These are phyloP conservation scores for Smittium culicis DNA, from an alignment of 371 early-diverging fungal genomes.

Conservation along the genomic window DNA sequence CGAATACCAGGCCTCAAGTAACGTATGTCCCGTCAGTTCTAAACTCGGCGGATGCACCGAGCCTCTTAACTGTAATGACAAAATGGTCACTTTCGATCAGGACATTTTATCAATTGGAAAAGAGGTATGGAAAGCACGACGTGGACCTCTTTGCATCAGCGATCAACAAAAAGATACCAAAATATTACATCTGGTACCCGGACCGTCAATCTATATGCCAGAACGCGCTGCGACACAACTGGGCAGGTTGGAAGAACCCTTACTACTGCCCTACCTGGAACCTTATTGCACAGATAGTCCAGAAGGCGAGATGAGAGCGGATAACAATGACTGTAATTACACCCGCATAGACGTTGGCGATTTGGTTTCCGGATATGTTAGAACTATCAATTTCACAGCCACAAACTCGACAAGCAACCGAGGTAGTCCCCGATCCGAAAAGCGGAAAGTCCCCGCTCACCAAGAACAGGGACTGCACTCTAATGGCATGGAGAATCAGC, in stretches of 20 bases:
- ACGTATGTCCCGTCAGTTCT: neutral
- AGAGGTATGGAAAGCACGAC: neutral
- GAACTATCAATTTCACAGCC: neutral
- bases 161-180: neutral
- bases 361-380: neutral
- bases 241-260: no score
- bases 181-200: neutral
- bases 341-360: neutral
- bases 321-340: neutral
- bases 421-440: neutral
- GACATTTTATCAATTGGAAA: neutral
- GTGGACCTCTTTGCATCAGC: neutral
- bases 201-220: neutral
- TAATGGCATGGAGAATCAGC: neutral
- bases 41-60: neutral
- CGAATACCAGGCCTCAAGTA: neutral
- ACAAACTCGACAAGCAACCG: neutral
- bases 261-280: conserved; percentile 1
- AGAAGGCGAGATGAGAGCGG: neutral
- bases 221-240: neutral
- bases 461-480: neutral
- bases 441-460: neutral
- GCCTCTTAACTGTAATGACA: neutral
- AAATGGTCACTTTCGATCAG: neutral
- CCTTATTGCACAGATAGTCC: neutral